A percentile compares a stretch with the other conserved stretches of the same genome.
Evolutionary conservation across 306 rosid genomes (phyloP).

Genomic region (Datisca glomerata): DNA sequence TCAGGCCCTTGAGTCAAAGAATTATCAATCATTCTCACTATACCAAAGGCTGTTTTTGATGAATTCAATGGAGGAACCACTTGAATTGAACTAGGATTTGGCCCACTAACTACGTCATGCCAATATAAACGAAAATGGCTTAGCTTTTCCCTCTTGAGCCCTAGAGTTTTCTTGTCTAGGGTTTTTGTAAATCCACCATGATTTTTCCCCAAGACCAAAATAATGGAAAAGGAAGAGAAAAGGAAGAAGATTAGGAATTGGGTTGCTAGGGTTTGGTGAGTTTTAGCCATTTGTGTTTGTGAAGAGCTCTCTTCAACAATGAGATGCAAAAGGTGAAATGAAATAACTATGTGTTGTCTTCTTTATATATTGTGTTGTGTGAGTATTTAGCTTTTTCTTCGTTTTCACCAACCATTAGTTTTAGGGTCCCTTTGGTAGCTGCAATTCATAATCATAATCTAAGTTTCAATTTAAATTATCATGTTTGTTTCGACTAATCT

Average conservation of each 20-base stretch:
- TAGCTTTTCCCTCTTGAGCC: constrained; percentile 32
- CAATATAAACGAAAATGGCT: constrained; percentile 52
- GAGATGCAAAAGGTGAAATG: too few species aligned
- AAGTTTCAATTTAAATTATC: too few species aligned
- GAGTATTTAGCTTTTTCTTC: too few species aligned
- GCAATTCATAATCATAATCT: too few species aligned
- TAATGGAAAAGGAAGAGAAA: constrained; percentile 2
- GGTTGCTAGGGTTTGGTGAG: too few species aligned
- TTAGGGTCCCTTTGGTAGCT: too few species aligned
- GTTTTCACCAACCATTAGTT: too few species aligned
- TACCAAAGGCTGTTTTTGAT: constrained; percentile 15
- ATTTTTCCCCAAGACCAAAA: not conserved
- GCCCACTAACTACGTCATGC: constrained; percentile 40
- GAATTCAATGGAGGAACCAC: constrained; percentile 2
- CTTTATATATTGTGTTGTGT: too few species aligned
- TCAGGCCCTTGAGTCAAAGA: constrained; percentile 18
- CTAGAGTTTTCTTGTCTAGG: constrained; percentile 19
- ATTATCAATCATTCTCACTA: constrained; percentile 19
- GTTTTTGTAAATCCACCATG: constrained; percentile 12
- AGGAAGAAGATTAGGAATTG: not conserved
- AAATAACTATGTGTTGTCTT: too few species aligned
- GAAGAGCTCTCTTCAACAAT: too few species aligned
- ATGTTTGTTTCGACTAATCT: too few species aligned
- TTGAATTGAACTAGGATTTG: constrained; percentile 11
- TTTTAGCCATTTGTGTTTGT: too few species aligned